Conservation (phyloP, 2,329 filamentous ascomycete genomes). For the Xylaria sp. region DNA sequence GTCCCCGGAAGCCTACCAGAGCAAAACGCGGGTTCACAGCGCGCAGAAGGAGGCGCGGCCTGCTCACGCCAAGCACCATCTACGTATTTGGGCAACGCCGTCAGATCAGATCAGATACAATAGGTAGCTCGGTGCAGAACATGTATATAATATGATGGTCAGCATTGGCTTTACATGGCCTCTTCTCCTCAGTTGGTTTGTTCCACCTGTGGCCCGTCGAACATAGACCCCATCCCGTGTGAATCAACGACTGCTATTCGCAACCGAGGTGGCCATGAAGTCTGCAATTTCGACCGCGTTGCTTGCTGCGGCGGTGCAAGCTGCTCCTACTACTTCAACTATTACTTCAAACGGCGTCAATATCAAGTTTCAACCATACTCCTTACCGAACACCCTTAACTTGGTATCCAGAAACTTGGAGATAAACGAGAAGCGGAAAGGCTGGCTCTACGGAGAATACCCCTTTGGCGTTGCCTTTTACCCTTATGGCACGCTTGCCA, state of each 20-base stretch:
- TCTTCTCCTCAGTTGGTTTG: neutral
- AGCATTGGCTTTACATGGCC: neutral
- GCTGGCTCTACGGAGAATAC: conserved; percentile 31
- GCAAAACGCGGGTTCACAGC: neutral
- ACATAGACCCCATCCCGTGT: conserved; percentile 2
- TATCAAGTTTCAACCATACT: neutral
- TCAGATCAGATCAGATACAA: neutral
- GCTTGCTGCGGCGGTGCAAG: conserved; percentile 26
- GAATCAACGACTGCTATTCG: conserved; percentile 9
- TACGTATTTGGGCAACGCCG: neutral
- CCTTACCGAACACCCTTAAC: conserved; percentile 21
- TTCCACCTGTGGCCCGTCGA: conserved; percentile 3
- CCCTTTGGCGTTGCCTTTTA: conserved; percentile 34
- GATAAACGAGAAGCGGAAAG: conserved; percentile 32
- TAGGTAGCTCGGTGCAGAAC: neutral
- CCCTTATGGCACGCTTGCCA: conserved; percentile 27
- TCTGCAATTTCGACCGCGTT: conserved; percentile 15
- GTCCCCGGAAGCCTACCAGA: conserved; percentile 3
- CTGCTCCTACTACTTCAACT: conserved; percentile 19
- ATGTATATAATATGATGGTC: conserved; percentile 24
- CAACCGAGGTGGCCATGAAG: conserved; percentile 23
- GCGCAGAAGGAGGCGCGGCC: conserved; percentile 10
- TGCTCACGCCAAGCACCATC: neutral
- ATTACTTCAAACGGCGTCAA: conserved; percentile 4
- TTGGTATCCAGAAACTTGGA: conserved; percentile 20